These are phyloP conservation scores for Acanthamoeba sp. DNA, from an alignment of 208 protist species.

Conservation along the genomic window DNA sequence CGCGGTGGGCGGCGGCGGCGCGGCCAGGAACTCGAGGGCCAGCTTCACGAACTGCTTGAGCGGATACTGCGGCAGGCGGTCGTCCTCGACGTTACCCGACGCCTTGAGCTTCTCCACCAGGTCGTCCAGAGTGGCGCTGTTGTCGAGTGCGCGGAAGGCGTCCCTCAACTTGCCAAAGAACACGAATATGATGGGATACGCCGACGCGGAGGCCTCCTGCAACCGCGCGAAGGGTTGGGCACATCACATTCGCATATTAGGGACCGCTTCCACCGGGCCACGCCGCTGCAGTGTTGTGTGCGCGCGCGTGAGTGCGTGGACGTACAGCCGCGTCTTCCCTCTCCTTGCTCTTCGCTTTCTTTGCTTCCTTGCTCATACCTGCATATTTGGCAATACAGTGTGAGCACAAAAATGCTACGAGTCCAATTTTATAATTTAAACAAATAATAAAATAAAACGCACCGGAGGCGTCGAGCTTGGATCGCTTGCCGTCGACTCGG, in stretches of 20 bases:
- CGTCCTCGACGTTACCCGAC: conserved; percentile 9
- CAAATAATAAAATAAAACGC: no score
- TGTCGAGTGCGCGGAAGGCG: conserved; percentile 17
- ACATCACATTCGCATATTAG: no score
- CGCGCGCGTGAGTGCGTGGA: no score
- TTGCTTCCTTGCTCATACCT: neutral
- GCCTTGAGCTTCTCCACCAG: conserved; percentile 35
- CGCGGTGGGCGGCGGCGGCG: conserved; percentile 9
- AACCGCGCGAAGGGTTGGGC: neutral
- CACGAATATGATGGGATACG: conserved; percentile 45
- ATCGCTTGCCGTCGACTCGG: neutral
- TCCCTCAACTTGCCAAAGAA: conserved; percentile 64
- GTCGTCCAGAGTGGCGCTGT: conserved; percentile 42
- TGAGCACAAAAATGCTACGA: no score
- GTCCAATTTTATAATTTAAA: no score
- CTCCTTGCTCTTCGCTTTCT: conserved; percentile 7
- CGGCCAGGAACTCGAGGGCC: conserved; percentile 55
- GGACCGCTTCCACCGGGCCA: no score
- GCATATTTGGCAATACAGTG: no score
- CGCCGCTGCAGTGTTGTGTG: no score
- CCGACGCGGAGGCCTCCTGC: conserved; percentile 3
- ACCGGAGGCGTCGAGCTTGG: neutral
- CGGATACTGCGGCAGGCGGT: conserved; percentile 52
- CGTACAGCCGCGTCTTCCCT: neutral
- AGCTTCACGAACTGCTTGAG: conserved; percentile 61